Percentiles rank a stretch among this genome's conserved stretches.
phyloP scores from a whole-genome alignment of 306 rosid species.

The Cicer arietinum region DNA sequence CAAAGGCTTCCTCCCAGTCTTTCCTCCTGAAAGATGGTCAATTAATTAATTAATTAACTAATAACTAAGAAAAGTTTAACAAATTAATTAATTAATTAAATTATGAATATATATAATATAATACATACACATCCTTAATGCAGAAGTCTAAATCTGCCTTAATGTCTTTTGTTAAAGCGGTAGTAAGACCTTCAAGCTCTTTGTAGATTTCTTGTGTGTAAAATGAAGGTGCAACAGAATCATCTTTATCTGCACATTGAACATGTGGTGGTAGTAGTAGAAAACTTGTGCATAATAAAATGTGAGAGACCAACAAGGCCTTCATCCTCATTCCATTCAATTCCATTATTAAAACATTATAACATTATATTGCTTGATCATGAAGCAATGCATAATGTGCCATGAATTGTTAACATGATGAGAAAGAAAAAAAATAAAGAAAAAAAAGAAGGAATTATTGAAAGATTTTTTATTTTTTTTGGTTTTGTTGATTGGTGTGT shows the following conservation, averaged over 20 bases:
- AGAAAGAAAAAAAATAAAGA: too few species aligned
- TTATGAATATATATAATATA: neutral
- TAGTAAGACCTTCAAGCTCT: constrained; percentile 55
- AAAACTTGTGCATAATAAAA: constrained; percentile 42
- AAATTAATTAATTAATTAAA: constrained; percentile 12
- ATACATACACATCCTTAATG: constrained; percentile 69
- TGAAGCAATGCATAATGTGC: constrained; percentile 13
- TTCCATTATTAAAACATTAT: constrained; percentile 34
- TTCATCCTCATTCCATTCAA: constrained; percentile 50
- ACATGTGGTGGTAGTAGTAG: constrained; percentile 41
- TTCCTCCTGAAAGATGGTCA: constrained; percentile 51
- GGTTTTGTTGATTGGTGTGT: neutral
- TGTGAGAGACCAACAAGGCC: constrained; percentile 41
- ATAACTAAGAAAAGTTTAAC: neutral
- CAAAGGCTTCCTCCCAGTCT: constrained; percentile 74
- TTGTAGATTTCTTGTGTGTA: constrained; percentile 42
- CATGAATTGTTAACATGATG: constrained; percentile 15
- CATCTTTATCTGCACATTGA: constrained; percentile 49
- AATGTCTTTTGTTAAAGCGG: constrained; percentile 52
- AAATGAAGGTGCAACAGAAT: constrained; percentile 7
- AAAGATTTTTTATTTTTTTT: neutral
- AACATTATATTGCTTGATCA: constrained; percentile 29
- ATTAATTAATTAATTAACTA: neutral
- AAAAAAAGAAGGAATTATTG: neutral
- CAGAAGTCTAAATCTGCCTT: constrained; percentile 52